Conservation (phyloP, 2,329 filamentous ascomycete species). For the Aspergillus puulaauensis region DNA sequence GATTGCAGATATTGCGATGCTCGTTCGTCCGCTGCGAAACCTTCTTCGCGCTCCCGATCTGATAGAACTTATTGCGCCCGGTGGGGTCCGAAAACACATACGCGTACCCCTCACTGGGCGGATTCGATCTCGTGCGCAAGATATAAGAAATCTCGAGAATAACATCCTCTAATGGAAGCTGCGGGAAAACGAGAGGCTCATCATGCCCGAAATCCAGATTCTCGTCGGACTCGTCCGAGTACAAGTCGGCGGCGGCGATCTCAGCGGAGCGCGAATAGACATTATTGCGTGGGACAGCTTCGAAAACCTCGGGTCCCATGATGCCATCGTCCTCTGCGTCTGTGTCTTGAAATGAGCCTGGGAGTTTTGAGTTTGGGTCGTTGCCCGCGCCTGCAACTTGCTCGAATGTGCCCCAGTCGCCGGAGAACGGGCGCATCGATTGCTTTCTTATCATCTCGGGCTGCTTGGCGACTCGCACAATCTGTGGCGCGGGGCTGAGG, state of each 20-base stretch:
- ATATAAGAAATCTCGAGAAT: constrained; percentile 4
- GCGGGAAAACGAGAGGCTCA: constrained; percentile 1
- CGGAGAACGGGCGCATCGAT: constrained; percentile 2
- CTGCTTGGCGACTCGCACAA: constrained; percentile 9
- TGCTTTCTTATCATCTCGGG: constrained; percentile 12
- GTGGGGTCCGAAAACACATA: constrained; percentile 13
- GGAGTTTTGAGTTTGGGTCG: constrained; percentile 1
- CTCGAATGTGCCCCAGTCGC: constrained; percentile 6
- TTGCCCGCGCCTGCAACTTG: background rate
- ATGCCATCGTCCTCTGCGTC: background rate
- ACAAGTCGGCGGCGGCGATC: constrained; percentile 2
- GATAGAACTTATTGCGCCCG: constrained; percentile 10
- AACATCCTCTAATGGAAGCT: constrained; percentile 11
- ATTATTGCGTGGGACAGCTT: background rate
- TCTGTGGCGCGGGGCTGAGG: constrained; percentile 6
- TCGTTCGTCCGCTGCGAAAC: constrained; percentile 6
- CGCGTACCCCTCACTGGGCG: constrained; percentile 6
- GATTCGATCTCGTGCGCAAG: constrained; percentile 5
- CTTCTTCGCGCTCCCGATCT: constrained; percentile 13
- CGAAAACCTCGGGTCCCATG: background rate
- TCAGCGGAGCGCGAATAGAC: constrained; percentile 2
- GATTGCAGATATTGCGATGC: constrained; percentile 9
- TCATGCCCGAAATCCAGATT: constrained; percentile 5
- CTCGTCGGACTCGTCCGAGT: constrained; percentile 9
- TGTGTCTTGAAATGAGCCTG: constrained; percentile 6